Base-by-base conservation (phyloP, 1,284 basidiomycete species). In the Phlebopus sp. region DNA sequence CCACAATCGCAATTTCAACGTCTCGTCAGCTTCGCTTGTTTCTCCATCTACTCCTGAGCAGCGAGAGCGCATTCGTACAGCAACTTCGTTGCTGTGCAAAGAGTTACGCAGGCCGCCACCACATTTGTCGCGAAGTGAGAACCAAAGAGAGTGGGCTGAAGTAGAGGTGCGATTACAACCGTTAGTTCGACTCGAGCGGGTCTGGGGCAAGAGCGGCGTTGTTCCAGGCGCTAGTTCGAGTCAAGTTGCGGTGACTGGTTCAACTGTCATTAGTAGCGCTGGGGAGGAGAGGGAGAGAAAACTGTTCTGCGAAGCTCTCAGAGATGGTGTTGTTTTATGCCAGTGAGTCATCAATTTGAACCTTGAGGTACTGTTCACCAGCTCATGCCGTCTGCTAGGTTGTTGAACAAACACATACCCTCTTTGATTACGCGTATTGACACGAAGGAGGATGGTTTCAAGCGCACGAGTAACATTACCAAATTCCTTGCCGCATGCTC, bases 311-410 rank as follows among this genome's bases (percentile, higher is more conserved):
- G 86, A 90, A 49, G 82, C 86, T 1, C 63, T 93, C 51, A 71
- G 81, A 56, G 92, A 95, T 71, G 92, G 92, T 2, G 87, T 85
- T 63, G 78, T 94, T 23, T 76, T 95, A 18, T 93, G 90, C 80
- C 84, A 90, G 91, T 92, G 84, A 82, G 45, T 53, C 46, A 39
- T 56, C 37, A 41, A 27, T 47, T 15, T 47, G 27, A 18, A 55
- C 11, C 6, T 30, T 19, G 29, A 35, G 25, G 27, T 37, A 10
- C 34, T 14, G 9, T 14, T 46, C 36, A 40, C 31, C 21, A 15
- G 40, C 30, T 36, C 42, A 19, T 32, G 13, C 30, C 40, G 37
- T 36, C 25, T 32, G n/a, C n/a, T 59, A 90, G 87, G 56, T 71
- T 88, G 47, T 75, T 88, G 71, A 90, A 90, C 71, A 86, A 84